Evolutionary conservation across 805 yeast genomes (phyloP), one percentile per base, ranked within the genome.

Genomic region (Nakazawaea peltata): DNA sequence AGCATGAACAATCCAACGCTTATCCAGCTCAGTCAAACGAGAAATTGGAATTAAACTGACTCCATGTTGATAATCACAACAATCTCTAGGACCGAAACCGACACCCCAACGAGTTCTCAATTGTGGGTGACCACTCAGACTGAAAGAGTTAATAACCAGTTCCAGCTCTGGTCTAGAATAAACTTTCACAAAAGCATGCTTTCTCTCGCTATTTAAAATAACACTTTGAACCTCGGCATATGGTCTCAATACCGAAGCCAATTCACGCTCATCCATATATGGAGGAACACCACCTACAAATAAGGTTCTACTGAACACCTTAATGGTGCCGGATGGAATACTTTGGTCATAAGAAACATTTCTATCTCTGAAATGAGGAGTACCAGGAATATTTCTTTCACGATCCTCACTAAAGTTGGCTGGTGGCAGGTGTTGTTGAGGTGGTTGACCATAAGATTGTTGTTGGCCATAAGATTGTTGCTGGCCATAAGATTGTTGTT

Each of bases 61-160:
- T 42, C 98, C 98, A 39, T 80, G 80, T 51, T 80, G 88, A 59
- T 92, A 92, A 59, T 92, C 94, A 56, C 95, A 85, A 65, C 97
- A 90, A 57, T 92, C 97, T 64, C 98, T 77, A 36, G 98, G 98
- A 4, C 98, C 98, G 52, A 83, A 92, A 1, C 98, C 98, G 43
- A 92, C 97, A 46, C 97, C 98, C 98, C 98, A 92, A 54, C 96
- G 73, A 4, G 94, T 84, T 59, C 97, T 74, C 46, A 92, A 65
- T 24, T 61, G 54, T 46, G 74, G 63, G 8, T 72, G 57, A 27
- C 81, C 80, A 42, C 77, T 79, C 39, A 52, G 49, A 21, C 69
- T 71, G 61, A 88, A 86, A 28, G 77, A 72, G 27, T 71, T 66
- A 39, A 86, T 70, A 11, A 87, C 87, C 41, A 67, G 73, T 54